Conservation (phyloP, 2,329 filamentous ascomycete species). For the Pyricularia sp. region DNA sequence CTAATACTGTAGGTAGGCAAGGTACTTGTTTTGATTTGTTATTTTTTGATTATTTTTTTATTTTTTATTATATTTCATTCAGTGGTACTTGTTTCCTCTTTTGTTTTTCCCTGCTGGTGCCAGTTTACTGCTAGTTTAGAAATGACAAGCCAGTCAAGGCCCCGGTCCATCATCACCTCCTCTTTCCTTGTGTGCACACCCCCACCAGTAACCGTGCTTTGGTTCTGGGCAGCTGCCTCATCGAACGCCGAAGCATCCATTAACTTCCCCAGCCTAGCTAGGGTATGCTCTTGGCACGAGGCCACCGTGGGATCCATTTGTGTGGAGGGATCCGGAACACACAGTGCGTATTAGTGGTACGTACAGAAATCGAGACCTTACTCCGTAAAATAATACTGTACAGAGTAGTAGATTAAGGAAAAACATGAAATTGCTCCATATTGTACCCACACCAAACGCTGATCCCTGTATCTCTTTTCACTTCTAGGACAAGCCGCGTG, state of each 20-base stretch:
- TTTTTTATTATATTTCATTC: not conserved
- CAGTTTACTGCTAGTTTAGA: not conserved
- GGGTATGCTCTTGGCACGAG: not conserved
- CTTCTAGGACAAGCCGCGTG: not conserved
- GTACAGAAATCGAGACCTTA: not conserved
- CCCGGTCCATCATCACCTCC: not conserved
- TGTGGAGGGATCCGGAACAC: not conserved
- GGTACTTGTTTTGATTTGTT: too few relatives aligned
- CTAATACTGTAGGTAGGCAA: not conserved
- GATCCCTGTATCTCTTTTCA: not conserved
- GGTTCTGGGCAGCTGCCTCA: not conserved
- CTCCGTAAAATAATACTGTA: not conserved
- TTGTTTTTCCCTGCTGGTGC: not conserved
- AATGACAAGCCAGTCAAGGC: not conserved
- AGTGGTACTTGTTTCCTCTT: not conserved
- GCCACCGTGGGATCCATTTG: not conserved
- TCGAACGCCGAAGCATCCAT: not conserved
- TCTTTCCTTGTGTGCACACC: not conserved
- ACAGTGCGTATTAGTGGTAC: not conserved
- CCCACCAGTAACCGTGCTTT: not conserved
- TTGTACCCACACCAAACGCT: not conserved
- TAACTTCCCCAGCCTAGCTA: not conserved
- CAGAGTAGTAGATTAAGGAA: not conserved
- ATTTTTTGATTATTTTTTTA: not conserved
- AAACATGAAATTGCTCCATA: not conserved